Evolutionary conservation across 106 monocot genomes (phyloP), one percentile per base, ranked within the genome.

Genomic region (Dendrobium officinale): DNA sequence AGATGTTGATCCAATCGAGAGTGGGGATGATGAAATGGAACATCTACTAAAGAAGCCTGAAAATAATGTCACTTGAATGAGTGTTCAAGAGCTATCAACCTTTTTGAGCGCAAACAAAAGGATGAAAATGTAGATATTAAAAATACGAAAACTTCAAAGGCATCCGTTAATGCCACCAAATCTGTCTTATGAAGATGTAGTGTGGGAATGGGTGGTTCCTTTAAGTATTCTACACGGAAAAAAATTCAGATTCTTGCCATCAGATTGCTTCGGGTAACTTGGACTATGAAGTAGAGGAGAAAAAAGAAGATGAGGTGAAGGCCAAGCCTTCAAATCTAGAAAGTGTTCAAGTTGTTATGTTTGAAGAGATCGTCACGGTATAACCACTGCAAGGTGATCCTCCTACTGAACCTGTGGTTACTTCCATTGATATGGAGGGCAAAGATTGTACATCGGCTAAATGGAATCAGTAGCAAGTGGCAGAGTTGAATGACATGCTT

Each of bases 131-230:
- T 54, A 10, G 86, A 95, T 87, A 61, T 51, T 51, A 83, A 83
- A 72, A 88, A 80, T 64, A 84, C 77, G 55, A 92, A 66, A 75
- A 54, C 67, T 54, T 82, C 79, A 64, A 89, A 91, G 33, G 77
- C 75, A 77, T 82, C 86, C 49, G 29, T 79, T 77, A 82, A 61
- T 74, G 26, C 83, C 33, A 92, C 86, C 40, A 99, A 95, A 78
- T 85, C 95, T 43, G 98, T 95, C 29, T 86, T 99, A 73, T 91
- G 98, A 85, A 88, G 98, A 87, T 99, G 98, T 95, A 99, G 95
- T 88, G 68, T 90, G 43, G 91, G 98, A 8, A 91, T 93, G 89
- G 82, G 92, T 55, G 91, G 90, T 83, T 87, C 95, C 15, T 80
- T 86, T 9, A 83, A 47, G 11, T 79, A 77, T 27, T 51, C 47